A percentile compares a stretch with the other conserved stretches of the same genome.
Conservation (phyloP, 352 stramenopile genomes). For the Phytophthora sansomeana region DNA sequence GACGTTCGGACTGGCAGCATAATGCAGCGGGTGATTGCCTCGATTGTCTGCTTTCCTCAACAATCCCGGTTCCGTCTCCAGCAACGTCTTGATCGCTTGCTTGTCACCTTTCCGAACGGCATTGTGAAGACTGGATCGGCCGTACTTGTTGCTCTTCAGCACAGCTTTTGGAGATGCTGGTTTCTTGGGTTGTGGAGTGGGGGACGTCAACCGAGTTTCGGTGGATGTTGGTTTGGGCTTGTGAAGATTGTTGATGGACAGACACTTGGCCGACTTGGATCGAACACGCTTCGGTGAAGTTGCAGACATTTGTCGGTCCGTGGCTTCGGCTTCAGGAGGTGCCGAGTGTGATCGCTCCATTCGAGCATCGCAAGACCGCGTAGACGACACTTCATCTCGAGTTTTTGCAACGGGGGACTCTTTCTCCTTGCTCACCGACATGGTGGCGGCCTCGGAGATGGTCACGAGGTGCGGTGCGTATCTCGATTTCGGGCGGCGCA, state of each 20-base stretch:
- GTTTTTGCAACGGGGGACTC: conserved; percentile 6
- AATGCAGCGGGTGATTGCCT: conserved; percentile 71
- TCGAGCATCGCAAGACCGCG: conserved; percentile 9
- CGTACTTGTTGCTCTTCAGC: conserved; percentile 47
- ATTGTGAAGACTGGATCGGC: conserved; percentile 54
- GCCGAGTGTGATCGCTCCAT: conserved; percentile 38
- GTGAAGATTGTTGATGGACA: conserved; percentile 19
- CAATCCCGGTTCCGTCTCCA: conserved; percentile 48
- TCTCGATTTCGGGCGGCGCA: conserved; percentile 64
- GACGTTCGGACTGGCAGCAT: conserved; percentile 52
- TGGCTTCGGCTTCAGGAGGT: conserved; percentile 34
- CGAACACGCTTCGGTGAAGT: conserved; percentile 14
- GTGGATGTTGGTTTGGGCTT: not conserved
- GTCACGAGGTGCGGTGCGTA: conserved; percentile 61
- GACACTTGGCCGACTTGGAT: conserved; percentile 30
- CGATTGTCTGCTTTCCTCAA: conserved; percentile 48
- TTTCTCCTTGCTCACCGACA: conserved; percentile 36
- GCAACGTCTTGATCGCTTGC: conserved; percentile 34
- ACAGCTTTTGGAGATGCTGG: not conserved
- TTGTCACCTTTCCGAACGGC: conserved; percentile 64
- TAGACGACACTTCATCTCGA: not conserved
- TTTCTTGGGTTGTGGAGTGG: not conserved
- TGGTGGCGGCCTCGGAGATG: conserved; percentile 67
- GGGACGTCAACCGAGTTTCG: conserved; percentile 13
- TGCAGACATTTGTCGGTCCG: conserved; percentile 14